Evolutionary conservation across 768 basidiomycete species (phyloP), one percentile per base, ranked within the genome.

Genomic region (Suillus cothurnatus): DNA sequence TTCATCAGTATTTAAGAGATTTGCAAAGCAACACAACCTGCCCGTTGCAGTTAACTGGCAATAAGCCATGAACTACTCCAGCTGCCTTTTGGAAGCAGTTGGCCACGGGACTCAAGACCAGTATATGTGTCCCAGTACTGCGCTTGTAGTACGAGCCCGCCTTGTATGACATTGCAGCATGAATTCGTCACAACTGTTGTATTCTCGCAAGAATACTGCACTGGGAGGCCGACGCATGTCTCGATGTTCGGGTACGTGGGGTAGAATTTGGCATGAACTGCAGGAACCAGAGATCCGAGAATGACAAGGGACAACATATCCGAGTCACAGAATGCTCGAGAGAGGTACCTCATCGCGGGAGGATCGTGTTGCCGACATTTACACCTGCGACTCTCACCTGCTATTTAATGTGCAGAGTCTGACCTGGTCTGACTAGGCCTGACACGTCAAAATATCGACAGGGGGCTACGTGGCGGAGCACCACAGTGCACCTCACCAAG

Each of bases 31-130:
- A 23, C 12, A 38, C 52, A 43, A 38, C 64, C 56, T 67, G 84
- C 86, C 86, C 86, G 71, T 90, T 85, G 68, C 88, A 90, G 70
- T 89, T 88, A 70, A 92, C 89, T 0, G 89, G 88, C 88, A 90
- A 90, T n/a, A 91, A 76, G 31, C 89, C 90, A 71, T 91, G 90
- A 43, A 91, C n/a, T 86, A 17, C 84, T 83, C 90, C 89, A 91
- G 65, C 84, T 86, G 56, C 79, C 80, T 71, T 85, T 84, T n/a
- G 91, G 91, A 8, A 91, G 77, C 52, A 84, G 74, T 68, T 91
- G 88, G 0, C 87, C 88, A 60, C 81, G 63, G 26, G 74, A 74
- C 73, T 93, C 91, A 15, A 85, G 73, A 4, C 89, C 89, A n/a
- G 91, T 92, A 65, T 85, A 88, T n/a, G 88, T 87, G 67, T 78